Percentiles rank a stretch among this genome's conserved stretches.
phyloP scores from a whole-genome alignment of 208 protist genomes.

The Balamuthia mandrillaris region DNA sequence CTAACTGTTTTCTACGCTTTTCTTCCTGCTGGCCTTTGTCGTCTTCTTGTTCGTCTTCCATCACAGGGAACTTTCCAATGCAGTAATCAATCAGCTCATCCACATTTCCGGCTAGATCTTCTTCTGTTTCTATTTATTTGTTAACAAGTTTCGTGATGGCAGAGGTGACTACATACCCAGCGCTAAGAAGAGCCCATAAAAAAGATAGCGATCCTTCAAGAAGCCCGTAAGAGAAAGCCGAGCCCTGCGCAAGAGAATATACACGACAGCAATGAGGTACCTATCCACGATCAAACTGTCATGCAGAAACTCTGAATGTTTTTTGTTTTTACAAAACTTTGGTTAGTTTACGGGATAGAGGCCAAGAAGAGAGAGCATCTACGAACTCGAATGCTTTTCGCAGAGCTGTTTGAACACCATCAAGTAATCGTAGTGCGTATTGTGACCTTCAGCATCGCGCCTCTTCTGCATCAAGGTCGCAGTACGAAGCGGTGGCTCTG shows the following conservation, averaged over 20 bases:
- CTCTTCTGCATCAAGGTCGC: too few species aligned
- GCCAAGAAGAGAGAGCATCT: too few species aligned
- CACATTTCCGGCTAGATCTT: background rate
- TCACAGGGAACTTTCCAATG: background rate
- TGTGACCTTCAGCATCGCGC: too few species aligned
- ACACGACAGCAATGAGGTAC: background rate
- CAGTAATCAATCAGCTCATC: background rate
- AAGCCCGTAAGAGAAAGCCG: background rate
- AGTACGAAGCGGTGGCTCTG: too few species aligned
- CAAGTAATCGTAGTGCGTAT: too few species aligned
- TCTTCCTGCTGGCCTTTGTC: background rate
- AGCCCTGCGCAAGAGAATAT: background rate
- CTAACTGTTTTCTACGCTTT: too few species aligned
- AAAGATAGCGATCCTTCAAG: slow-evolving; percentile 6
- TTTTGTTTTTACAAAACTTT: too few species aligned
- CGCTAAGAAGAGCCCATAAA: background rate
- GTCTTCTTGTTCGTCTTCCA: background rate
- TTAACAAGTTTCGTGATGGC: background rate
- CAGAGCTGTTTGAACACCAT: too few species aligned
- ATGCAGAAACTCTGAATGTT: background rate
- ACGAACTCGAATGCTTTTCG: too few species aligned
- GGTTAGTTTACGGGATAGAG: too few species aligned
- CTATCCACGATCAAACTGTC: background rate
- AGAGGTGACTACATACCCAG: background rate
- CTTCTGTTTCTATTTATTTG: background rate